Percentiles rank a stretch among this genome's conserved stretches.
These are phyloP conservation scores for Nothomitra cinnamomea DNA, from an alignment of 2,329 filamentous ascomycete species.

Conservation along the genomic window DNA sequence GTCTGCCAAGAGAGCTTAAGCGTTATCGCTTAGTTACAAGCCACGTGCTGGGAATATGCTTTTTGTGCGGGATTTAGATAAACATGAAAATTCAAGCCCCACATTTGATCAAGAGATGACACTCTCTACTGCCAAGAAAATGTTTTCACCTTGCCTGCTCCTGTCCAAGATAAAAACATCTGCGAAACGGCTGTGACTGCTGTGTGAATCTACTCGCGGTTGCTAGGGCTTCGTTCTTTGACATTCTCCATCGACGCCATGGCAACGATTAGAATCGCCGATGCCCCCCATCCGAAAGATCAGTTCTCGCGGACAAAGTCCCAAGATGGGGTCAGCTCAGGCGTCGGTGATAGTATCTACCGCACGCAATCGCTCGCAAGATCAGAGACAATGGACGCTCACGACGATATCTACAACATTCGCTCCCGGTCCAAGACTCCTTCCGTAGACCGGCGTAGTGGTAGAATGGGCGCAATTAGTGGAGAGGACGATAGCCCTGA, in stretches of 20 bases:
- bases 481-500: conserved; percentile 12
- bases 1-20: too few species aligned
- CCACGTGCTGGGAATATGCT: too few species aligned
- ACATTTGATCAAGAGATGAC: too few species aligned
- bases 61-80: too few species aligned
- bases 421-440: neutral
- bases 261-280: conserved; percentile 2
- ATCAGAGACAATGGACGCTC: neutral
- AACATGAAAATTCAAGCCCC: too few species aligned
- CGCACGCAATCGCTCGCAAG: neutral
- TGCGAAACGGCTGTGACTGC: neutral
- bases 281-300: neutral
- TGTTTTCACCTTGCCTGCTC: too few species aligned
- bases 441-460: neutral
- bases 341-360: conserved; percentile 1
- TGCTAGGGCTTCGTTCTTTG: neutral
- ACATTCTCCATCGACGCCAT: neutral
- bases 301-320: neutral
- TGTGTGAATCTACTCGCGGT: neutral
- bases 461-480: neutral
- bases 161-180: neutral
- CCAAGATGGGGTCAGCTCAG: neutral
- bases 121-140: too few species aligned
- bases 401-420: conserved; percentile 3
- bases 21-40: too few species aligned